Base-by-base conservation (phyloP, 306 rosid genomes). In the Chamaecrista fasciculata region DNA sequence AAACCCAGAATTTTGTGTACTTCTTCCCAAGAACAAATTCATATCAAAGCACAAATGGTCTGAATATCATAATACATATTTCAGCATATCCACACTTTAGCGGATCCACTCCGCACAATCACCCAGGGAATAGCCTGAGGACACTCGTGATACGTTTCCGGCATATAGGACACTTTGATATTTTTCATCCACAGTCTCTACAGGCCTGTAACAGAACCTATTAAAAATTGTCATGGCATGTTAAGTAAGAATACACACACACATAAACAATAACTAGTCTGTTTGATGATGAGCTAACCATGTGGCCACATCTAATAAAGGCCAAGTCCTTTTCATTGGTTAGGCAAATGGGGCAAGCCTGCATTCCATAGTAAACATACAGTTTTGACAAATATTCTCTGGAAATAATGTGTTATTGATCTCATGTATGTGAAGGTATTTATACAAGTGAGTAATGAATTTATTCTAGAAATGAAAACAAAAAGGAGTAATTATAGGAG, bases 281-380 rank as follows among this genome's bases (percentile, higher is more conserved):
- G n/a, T 16, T 14, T 53, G 0, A 0, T 5, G 6, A 11, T 46
- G 14, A 6, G 31, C 31, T 52, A 48, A 77, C 81, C 72, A 19
- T 69, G 81, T 62, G 71, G 5, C 76, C 75, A 52, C 74, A 69
- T 11, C 64, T 55, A 56, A 69, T 55, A 56, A 69, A 69, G 7
- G 70, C 66, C 58, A 68, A 20, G 65, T 55, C 64, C n/a, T 43
- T 60, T 26, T 50, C 75, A 61, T 44, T 63, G 23, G 55, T 56
- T 16, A 25, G 55, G 66, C 73, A 64, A 53, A 70, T 70, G 16
- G 19, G 29, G 21, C 71, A 69, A 20, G 3, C 55, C 50, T 52
- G 33, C 42, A 55, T 47, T 11, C 16, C 34, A 18, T 57, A n/a
- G 50, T 21, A 39, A 62, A 39, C n/a, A n/a, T n/a, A n/a, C n/a